Base-by-base conservation (phyloP, 1,284 basidiomycete genomes). In the Macrocystidia cucumis region DNA sequence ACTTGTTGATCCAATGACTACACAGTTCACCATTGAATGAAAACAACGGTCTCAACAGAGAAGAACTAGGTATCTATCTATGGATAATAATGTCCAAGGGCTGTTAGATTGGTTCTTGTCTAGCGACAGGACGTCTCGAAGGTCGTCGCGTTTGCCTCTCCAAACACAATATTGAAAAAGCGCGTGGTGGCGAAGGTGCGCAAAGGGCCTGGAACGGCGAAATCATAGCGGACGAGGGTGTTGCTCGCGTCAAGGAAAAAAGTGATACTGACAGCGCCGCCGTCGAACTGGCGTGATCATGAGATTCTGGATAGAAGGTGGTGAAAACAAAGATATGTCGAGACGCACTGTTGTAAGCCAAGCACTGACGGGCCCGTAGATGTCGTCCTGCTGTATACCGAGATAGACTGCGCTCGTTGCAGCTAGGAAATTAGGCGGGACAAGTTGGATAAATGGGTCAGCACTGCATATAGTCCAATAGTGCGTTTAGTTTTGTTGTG, bases 171-270 rank as follows among this genome's bases (percentile, higher is more conserved):
- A 21, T 52, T 50, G 35, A 50, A 50, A 28, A 52, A 48, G 7
- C 50, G 39, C 11, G 50, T 50, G 1, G 47, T 52, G 7, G 48
- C 32, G 26, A 49, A 50, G 11, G 47, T 52, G n/a, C 48, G 44
- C 20, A 46, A 39, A 3, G 39, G 29, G 14, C 46, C 39, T 11
- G 50, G 47, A 16, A 42, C 38, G 3, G 47, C 44, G 23, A 52
- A 51, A 20, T 51, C 52, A 32, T 45, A 51, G 32, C 50, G 35
- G 25, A 51, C 49, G 3, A 54, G 38, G 2, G 45, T 49, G 26
- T 45, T 43, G 23, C 38, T 48, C 14, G 37, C n/a, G 36, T 51
- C 48, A 18, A 51, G 41, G 35, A 50, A 54, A 20, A 45, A 37
- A 3, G 47, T 48, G n/a, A 54, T 42, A 7, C 42, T 35, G 4